Percentiles rank a stretch among this genome's conserved stretches.
These are phyloP conservation scores for Bruguiera sexangula DNA, from an alignment of 345 rosid species.

Conservation along the genomic window DNA sequence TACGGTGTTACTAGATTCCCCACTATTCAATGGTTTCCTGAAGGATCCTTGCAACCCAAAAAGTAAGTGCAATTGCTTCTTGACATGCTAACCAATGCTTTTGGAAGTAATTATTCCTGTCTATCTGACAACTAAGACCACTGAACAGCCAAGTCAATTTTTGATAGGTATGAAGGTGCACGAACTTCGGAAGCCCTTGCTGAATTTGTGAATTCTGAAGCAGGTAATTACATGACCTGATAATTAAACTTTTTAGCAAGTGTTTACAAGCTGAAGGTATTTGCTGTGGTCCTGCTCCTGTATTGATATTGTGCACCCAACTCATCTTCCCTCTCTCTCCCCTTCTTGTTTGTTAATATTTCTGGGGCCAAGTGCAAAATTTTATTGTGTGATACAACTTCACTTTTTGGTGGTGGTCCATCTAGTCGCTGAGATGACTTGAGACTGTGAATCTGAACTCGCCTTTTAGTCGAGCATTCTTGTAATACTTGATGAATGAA, in stretches of 20 bases:
- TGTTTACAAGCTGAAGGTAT: too few relatives aligned
- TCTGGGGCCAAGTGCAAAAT: too few relatives aligned
- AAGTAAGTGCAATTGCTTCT: conserved; percentile 46
- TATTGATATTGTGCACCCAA: too few relatives aligned
- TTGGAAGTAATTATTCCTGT: too few relatives aligned
- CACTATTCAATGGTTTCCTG: conserved; percentile 87
- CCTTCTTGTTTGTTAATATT: too few relatives aligned
- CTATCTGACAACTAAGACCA: too few relatives aligned
- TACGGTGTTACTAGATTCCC: conserved; percentile 92
- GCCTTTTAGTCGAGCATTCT: not conserved
- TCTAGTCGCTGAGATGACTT: not conserved
- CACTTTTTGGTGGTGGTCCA: not conserved
- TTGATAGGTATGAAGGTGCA: conserved; percentile 77
- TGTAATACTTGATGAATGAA: not conserved
- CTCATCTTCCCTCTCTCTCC: too few relatives aligned
- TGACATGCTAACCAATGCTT: too few relatives aligned
- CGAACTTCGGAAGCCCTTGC: conserved; percentile 76
- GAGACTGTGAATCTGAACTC: not conserved
- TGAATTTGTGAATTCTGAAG: conserved; percentile 87
- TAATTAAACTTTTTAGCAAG: too few relatives aligned
- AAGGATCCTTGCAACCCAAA: conserved; percentile 88
- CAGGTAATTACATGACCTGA: conserved; percentile 42
- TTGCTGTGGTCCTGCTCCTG: too few relatives aligned
- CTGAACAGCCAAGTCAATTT: too few relatives aligned
- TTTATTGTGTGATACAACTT: too few relatives aligned